These are phyloP conservation scores for Hymenoscyphus occultus DNA, from an alignment of 2,329 filamentous ascomycete species.

Conservation along the genomic window DNA sequence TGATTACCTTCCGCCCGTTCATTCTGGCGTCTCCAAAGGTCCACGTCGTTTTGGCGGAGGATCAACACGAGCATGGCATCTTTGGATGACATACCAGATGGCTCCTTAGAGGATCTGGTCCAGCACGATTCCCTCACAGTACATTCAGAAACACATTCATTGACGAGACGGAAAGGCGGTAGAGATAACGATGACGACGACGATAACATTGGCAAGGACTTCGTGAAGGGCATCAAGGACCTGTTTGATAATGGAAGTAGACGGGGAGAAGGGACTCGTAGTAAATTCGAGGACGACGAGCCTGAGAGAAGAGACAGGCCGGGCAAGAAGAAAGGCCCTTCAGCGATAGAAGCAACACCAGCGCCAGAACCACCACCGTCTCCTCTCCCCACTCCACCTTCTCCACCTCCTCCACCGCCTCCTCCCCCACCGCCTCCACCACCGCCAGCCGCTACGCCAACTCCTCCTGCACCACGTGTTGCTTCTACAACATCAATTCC, in stretches of 20 bases:
- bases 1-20: background rate
- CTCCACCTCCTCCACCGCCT: background rate
- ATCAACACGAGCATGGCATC: slow-evolving; percentile 36
- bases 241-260: slow-evolving; percentile 6
- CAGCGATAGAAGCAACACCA: background rate
- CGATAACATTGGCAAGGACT: slow-evolving; percentile 9
- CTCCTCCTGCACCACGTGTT: background rate
- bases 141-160: background rate
- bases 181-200: slow-evolving; percentile 2
- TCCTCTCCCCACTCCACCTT: slow-evolving; percentile 10
- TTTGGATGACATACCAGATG: slow-evolving; percentile 24
- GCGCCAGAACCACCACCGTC: background rate
- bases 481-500: background rate
- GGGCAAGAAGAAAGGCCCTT: slow-evolving; percentile 4
- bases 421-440: background rate
- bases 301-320: slow-evolving; percentile 9
- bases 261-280: slow-evolving; percentile 9
- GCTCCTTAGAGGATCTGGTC: slow-evolving; percentile 17
- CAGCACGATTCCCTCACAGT: background rate
- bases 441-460: background rate
- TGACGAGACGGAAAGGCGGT: slow-evolving; percentile 15
- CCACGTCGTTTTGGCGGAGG: slow-evolving; percentile 26
- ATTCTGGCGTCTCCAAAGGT: slow-evolving; percentile 25
- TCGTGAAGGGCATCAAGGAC: slow-evolving; percentile 8
- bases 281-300: background rate